phyloP scores from a whole-genome alignment of 495 filamentous ascomycete genomes.

The Podospora sp. region DNA sequence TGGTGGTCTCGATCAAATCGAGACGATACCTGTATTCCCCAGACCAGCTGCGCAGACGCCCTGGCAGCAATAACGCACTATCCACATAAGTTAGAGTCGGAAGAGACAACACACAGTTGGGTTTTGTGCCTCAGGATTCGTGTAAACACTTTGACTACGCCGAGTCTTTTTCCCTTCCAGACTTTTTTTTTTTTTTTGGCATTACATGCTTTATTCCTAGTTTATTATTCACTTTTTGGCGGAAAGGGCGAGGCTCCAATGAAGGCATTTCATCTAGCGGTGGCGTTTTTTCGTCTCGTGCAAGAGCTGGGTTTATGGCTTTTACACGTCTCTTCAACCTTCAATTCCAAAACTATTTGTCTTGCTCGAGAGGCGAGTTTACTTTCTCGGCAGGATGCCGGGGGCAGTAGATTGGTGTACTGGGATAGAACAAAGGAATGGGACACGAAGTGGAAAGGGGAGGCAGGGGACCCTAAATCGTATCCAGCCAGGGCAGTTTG shows the following conservation, averaged over 20 bases:
- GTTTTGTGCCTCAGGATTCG: not conserved
- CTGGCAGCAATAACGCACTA: slow-evolving; percentile 50
- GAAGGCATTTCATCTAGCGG: slow-evolving; percentile 20
- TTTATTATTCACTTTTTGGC: slow-evolving; percentile 4
- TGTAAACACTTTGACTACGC: not conserved
- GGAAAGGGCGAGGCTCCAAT: not conserved
- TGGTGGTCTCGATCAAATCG: slow-evolving; percentile 79
- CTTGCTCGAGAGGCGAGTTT: not conserved
- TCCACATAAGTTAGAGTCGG: not conserved
- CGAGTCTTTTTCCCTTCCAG: not conserved
- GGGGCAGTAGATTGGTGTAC: not conserved
- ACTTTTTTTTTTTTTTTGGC: not conserved
- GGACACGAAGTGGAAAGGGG: not conserved
- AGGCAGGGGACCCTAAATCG: not conserved
- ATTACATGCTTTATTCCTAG: slow-evolving; percentile 21
- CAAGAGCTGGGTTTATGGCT: not conserved
- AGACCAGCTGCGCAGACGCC: slow-evolving; percentile 63
- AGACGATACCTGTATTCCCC: slow-evolving; percentile 84
- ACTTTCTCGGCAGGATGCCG: not conserved
- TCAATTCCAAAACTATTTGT: not conserved
- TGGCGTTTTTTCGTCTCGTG: not conserved
- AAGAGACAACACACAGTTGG: not conserved
- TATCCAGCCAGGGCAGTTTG: too few species aligned
- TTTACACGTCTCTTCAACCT: not conserved
- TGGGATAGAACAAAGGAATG: not conserved